Evolutionary conservation across 1,284 basidiomycete genomes (phyloP), one percentile per base, ranked within the genome.

Genomic region (Athelia sp.): DNA sequence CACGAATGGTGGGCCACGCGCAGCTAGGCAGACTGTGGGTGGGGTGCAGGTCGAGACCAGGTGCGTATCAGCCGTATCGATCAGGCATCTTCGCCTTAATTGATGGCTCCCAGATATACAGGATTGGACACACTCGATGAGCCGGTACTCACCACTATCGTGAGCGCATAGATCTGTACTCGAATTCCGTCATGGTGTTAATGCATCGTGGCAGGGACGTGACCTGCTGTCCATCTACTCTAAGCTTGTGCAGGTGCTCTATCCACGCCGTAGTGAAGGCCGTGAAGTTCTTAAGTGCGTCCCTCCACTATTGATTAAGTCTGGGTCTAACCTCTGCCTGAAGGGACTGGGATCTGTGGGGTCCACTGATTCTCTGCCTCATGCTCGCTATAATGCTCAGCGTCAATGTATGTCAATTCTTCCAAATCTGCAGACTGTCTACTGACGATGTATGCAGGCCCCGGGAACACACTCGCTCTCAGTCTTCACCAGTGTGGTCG

Each of bases 271-370:
- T 58, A 74, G 84, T 4, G 78, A 76, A 1, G 82, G 82, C n/a
- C 80, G 87, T 50, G 90, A 92, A 67, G 87, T 93, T 3, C 68
- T 93, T 22, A 78, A 79, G 75, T 54, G 49, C 48, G 11, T n/a
- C n/a, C n/a, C n/a, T n/a, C n/a, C n/a, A n/a, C n/a, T n/a, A n/a
- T n/a, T n/a, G n/a, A n/a, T n/a, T n/a, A n/a, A n/a, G n/a, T n/a
- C 43, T 31, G 51, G n/a, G n/a, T 40, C 15, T 40, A n/a, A 40
- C 19, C 36, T 6, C 36, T n/a, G 47, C 48, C 58, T 29, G 26
- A 29, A 91, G 91, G 55, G 94, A 97, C 61, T 98, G 94, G 94
- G 93, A 98, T 67, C 75, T 98, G 32, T 98, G 93, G 94, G 94
- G 93, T 1, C 94, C 93, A 10, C 75, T 97, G 6, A 78, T 96